These are phyloP conservation scores for Elsinoe australis DNA, from an alignment of 2,329 filamentous ascomycete genomes.

Conservation along the genomic window DNA sequence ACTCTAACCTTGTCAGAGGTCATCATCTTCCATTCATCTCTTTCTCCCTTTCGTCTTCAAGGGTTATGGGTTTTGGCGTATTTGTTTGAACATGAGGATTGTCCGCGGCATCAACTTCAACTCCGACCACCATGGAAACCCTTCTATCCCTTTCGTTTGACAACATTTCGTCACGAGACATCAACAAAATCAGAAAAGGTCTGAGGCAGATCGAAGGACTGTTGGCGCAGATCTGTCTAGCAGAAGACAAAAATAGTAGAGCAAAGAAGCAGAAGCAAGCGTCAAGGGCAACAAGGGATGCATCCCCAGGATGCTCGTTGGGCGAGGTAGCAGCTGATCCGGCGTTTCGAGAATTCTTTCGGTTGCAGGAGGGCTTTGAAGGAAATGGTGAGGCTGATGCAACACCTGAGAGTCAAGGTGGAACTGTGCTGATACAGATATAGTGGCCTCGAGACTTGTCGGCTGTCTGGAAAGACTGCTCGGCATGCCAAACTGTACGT, in stretches of 20 bases:
- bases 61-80: constrained; percentile 15
- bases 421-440: neutral
- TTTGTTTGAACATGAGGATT: constrained; percentile 14
- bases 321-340: constrained; percentile 68
- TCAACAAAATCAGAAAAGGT: constrained; percentile 83
- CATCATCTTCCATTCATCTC: constrained; percentile 1
- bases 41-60: constrained; percentile 6
- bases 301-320: constrained; percentile 42
- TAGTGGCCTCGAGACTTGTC: constrained; percentile 74
- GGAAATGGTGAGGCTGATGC: constrained; percentile 63
- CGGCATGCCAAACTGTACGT: constrained; percentile 60
- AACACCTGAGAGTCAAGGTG: too few relatives aligned
- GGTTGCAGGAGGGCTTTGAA: constrained; percentile 92
- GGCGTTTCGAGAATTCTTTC: constrained; percentile 92
- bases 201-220: constrained; percentile 89
- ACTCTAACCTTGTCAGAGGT: constrained; percentile 9
- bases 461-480: constrained; percentile 78
- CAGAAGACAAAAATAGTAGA: constrained; percentile 29
- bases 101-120: constrained; percentile 15
- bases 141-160: constrained; percentile 90
- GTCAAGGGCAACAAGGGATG: constrained; percentile 8
- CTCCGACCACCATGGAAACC: constrained; percentile 62
- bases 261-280: constrained; percentile 33
- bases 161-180: constrained; percentile 88
- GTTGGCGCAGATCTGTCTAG: constrained; percentile 88